phyloP scores from a whole-genome alignment of 345 rosid genomes.

The Brassica rapa region DNA sequence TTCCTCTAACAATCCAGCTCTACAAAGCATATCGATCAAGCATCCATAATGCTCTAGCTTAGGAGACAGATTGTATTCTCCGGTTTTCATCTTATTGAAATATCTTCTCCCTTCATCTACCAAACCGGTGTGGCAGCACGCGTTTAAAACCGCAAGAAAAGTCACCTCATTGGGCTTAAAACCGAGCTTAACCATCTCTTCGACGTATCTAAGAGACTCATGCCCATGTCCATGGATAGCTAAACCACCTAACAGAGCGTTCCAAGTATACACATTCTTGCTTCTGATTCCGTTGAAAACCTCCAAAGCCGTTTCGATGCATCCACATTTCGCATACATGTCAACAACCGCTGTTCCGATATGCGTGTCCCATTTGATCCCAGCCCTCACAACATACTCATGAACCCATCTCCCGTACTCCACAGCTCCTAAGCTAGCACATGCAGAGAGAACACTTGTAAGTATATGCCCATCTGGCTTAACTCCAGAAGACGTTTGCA shows the following conservation, averaged over 20 bases:
- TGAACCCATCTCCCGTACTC: conserved; percentile 57
- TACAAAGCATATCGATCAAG: conserved; percentile 43
- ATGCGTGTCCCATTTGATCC: conserved; percentile 45
- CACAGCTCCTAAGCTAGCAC: conserved; percentile 53
- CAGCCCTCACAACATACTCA: conserved; percentile 41
- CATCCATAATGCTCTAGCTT: conserved; percentile 51
- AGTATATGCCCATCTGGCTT: conserved; percentile 50
- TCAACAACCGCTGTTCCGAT: conserved; percentile 48
- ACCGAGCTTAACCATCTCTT: conserved; percentile 46
- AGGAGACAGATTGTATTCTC: conserved; percentile 40
- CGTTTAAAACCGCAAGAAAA: conserved; percentile 49
- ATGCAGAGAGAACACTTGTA: conserved; percentile 52
- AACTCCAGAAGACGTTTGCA: conserved; percentile 42
- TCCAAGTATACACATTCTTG: conserved; percentile 53
- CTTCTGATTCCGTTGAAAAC: conserved; percentile 39
- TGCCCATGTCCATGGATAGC: conserved; percentile 49
- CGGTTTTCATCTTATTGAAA: conserved; percentile 41
- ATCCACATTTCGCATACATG: conserved; percentile 56
- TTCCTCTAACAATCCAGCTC: conserved; percentile 51
- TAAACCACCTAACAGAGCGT: conserved; percentile 46
- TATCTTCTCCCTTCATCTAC: conserved; percentile 48
- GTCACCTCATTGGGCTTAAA: conserved; percentile 50
- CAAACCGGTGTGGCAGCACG: conserved; percentile 48
- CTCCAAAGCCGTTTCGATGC: conserved; percentile 44
- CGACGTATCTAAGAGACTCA: conserved; percentile 37